Percentiles rank a stretch among this genome's conserved stretches.
phyloP scores from a whole-genome alignment of 495 filamentous ascomycete species.

The Aspergillus cavernicola region DNA sequence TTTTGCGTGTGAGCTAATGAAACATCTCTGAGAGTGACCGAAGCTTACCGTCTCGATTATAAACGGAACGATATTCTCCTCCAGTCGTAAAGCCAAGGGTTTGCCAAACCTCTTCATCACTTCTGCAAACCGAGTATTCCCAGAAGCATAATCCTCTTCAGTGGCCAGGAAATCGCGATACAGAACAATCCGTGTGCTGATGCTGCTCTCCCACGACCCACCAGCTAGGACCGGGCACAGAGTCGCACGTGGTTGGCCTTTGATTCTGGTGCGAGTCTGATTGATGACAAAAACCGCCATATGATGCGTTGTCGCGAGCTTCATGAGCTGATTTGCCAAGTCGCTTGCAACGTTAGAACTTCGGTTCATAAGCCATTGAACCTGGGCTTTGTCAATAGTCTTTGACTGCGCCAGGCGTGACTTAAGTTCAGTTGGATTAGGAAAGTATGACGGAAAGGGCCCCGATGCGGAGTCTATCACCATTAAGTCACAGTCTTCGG shows the following conservation, averaged over 20 bases:
- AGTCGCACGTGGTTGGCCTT: conserved; percentile 50
- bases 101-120: conserved; percentile 43
- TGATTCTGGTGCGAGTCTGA: conserved; percentile 68
- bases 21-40: background rate
- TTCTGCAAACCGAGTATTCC: conserved; percentile 36
- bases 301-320: conserved; percentile 63
- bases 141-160: conserved; percentile 7
- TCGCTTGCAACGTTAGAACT: conserved; percentile 60
- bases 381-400: conserved; percentile 33
- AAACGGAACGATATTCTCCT: conserved; percentile 39
- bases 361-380: conserved; percentile 56
- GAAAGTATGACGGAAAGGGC: conserved; percentile 71
- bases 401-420: conserved; percentile 27
- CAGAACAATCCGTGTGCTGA: conserved; percentile 64
- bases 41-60: conserved; percentile 35
- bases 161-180: conserved; percentile 56
- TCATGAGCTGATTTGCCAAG: conserved; percentile 53
- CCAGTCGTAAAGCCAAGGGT: conserved; percentile 25
- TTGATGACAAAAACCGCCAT: conserved; percentile 67
- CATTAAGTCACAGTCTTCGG: conserved; percentile 57
- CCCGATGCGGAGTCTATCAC: conserved; percentile 74
- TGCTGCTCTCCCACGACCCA: conserved; percentile 63
- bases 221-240: conserved; percentile 68
- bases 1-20: background rate
- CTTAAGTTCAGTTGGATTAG: conserved; percentile 42